Conservation (phyloP, 2,329 filamentous ascomycete species). For the Sphaerulina vaccinii region DNA sequence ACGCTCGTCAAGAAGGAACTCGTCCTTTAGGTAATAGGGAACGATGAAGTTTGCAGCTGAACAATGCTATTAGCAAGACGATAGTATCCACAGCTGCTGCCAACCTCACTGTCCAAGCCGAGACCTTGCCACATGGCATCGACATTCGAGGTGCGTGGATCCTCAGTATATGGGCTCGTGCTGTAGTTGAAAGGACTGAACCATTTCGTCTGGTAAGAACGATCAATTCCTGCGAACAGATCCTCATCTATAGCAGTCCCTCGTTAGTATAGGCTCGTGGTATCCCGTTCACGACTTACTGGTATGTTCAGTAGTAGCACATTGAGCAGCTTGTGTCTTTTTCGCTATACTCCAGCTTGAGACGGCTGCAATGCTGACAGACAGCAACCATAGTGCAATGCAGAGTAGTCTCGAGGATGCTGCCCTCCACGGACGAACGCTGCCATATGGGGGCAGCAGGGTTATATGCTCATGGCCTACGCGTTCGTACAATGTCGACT, state of each 20-base stretch:
- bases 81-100: neutral
- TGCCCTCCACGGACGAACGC: slow-evolving; percentile 1
- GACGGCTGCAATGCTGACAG: neutral
- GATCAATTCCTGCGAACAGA: neutral
- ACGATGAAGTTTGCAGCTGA: neutral
- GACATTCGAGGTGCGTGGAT: slow-evolving; percentile 1
- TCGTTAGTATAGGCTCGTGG: slow-evolving; percentile 2
- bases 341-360: neutral
- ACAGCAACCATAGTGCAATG: slow-evolving; percentile 1
- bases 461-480: neutral
- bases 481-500: neutral
- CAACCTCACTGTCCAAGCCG: slow-evolving; percentile 1
- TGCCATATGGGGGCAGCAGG: slow-evolving; percentile 1
- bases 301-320: neutral
- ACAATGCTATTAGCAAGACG: slow-evolving; percentile 2
- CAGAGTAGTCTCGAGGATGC: slow-evolving; percentile 1
- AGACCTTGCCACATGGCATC: neutral
- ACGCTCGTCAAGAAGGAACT: slow-evolving; percentile 1
- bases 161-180: slow-evolving; percentile 1
- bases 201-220: slow-evolving; percentile 1
- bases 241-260: neutral
- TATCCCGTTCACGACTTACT: neutral
- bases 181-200: slow-evolving; percentile 2
- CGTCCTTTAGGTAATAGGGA: slow-evolving; percentile 1
- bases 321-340: slow-evolving; percentile 1